phyloP scores from a whole-genome alignment of 2,329 filamentous ascomycete species.

The Apiospora pterosperma region DNA sequence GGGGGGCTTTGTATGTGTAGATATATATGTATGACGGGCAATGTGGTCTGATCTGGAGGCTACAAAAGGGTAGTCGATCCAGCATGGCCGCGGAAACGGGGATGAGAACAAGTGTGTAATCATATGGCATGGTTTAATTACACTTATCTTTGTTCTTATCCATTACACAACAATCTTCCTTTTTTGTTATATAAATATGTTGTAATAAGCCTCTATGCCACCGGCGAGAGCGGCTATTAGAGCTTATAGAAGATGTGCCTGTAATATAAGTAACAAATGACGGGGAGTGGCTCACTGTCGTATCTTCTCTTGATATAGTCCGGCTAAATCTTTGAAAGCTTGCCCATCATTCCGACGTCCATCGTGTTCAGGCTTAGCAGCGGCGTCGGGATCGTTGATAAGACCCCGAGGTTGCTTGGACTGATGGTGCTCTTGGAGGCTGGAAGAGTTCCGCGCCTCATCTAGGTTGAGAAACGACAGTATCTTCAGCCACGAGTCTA shows the following conservation, averaged over 20 bases:
- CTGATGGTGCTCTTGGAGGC: neutral
- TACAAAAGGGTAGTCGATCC: neutral
- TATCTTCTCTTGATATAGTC: neutral
- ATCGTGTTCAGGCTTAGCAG: neutral
- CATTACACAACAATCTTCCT: neutral
- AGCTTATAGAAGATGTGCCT: neutral
- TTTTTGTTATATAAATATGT: neutral
- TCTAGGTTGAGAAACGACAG: too few species aligned
- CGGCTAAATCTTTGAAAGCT: too few species aligned
- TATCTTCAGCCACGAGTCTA: neutral
- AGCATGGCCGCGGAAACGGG: neutral
- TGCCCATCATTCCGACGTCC: neutral
- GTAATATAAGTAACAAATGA: neutral
- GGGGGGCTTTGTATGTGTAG: constrained; percentile 1
- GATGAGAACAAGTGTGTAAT: neutral
- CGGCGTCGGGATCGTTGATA: neutral
- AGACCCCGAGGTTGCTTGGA: neutral
- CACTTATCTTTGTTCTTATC: neutral
- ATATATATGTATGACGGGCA: neutral
- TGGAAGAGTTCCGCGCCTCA: too few species aligned
- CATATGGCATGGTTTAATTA: neutral
- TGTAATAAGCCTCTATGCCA: constrained; percentile 1
- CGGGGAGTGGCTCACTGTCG: neutral
- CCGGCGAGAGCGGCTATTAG: neutral
- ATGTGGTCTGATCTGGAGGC: neutral